phyloP scores from a whole-genome alignment of 495 filamentous ascomycete genomes.

The Choiromyces venosus region DNA sequence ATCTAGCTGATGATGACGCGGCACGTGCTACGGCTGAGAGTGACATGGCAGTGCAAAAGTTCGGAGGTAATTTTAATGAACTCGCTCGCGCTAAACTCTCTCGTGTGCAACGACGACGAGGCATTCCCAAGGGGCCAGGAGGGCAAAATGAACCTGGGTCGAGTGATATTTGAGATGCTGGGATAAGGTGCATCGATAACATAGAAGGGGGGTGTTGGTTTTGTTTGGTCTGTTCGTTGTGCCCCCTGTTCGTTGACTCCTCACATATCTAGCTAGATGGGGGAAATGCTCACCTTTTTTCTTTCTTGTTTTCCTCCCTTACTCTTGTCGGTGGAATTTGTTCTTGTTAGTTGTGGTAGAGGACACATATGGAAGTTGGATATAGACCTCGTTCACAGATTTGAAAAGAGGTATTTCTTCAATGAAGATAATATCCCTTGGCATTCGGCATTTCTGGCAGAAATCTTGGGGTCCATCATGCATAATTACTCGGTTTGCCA shows the following conservation, averaged over 20 bases:
- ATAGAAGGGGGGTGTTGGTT: not conserved
- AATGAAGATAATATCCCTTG: not conserved
- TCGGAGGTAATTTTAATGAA: not conserved
- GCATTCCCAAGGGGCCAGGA: no score
- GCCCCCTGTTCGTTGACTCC: not conserved
- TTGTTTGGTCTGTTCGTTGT: not conserved
- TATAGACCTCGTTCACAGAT: not conserved
- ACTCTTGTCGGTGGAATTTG: not conserved
- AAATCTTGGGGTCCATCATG: not conserved
- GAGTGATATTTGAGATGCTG: not conserved
- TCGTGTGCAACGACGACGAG: no score
- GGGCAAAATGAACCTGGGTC: no score
- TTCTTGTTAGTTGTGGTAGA: not conserved
- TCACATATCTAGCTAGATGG: not conserved
- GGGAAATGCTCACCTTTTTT: not conserved
- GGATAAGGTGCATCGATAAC: not conserved
- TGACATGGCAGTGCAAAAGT: not conserved
- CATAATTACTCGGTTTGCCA: not conserved
- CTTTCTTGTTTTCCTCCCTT: not conserved
- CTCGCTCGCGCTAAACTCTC: no score
- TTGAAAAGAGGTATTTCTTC: not conserved
- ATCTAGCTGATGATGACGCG: not conserved
- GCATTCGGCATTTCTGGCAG: not conserved
- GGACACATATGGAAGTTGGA: not conserved
- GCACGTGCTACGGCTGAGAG: rapidly evolving